Evolutionary conservation across 805 yeast genomes (phyloP).

Genomic region (Spencermartinsiella europaea): DNA sequence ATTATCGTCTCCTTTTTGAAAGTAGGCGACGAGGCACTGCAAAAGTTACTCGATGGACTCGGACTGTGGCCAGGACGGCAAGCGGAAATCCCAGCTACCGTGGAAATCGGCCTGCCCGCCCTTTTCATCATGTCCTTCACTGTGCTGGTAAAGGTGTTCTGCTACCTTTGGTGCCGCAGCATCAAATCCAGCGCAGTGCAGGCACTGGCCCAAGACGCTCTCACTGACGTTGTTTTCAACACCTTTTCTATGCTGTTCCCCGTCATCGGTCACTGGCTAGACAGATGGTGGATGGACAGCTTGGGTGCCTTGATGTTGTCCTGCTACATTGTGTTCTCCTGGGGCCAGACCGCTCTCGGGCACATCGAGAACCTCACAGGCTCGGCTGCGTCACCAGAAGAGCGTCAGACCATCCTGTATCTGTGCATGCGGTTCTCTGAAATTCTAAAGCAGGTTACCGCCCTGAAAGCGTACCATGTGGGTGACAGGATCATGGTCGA

Average conservation of each 20-base stretch:
- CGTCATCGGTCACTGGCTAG: conserved; percentile 45
- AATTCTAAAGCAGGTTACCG: conserved; percentile 57
- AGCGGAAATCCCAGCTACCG: conserved; percentile 28
- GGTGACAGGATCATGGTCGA: conserved; percentile 76
- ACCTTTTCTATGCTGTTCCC: conserved; percentile 69
- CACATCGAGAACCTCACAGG: conserved; percentile 75
- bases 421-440: conserved; percentile 65
- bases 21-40: conserved; percentile 60
- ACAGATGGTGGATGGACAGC: conserved; percentile 70
- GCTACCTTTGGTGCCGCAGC: conserved; percentile 59
- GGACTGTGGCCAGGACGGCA: neutral
- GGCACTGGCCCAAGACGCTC: conserved; percentile 78
- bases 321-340: conserved; percentile 54
- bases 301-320: conserved; percentile 64
- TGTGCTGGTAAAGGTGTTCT: conserved; percentile 51
- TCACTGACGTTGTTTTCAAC: conserved; percentile 72
- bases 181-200: conserved; percentile 63
- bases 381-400: conserved; percentile 56
- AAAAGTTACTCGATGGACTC: conserved; percentile 41
- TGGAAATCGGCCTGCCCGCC: conserved; percentile 47
- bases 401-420: conserved; percentile 62
- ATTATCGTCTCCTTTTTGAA: conserved; percentile 68
- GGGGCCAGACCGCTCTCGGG: conserved; percentile 62
- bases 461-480: conserved; percentile 67
- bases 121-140: conserved; percentile 58